Evolutionary conservation across 2,329 filamentous ascomycete genomes (phyloP).

Genomic region (Fusarium foetens): DNA sequence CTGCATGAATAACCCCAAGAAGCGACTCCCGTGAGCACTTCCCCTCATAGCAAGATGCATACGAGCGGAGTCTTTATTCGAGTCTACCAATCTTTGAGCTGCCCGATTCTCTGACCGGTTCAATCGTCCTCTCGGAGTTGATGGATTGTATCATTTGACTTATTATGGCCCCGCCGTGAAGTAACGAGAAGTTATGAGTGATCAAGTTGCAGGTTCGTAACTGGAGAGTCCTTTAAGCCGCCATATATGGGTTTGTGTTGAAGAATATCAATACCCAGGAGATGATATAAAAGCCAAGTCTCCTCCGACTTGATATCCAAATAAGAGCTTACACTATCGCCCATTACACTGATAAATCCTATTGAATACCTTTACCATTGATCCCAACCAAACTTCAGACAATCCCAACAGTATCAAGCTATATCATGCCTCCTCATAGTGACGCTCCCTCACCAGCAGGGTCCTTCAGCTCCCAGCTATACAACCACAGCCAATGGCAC

Average conservation of each 20-base stretch:
- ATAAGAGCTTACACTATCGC: background rate
- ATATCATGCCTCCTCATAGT: constrained; percentile 39
- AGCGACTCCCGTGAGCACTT: constrained; percentile 29
- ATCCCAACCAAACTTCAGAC: background rate
- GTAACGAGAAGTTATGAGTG: constrained; percentile 2
- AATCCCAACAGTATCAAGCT: background rate
- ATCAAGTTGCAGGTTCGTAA: background rate
- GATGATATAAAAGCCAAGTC: constrained; percentile 3
- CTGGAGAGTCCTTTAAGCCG: constrained; percentile 2
- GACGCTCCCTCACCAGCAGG: constrained; percentile 39
- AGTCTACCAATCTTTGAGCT: constrained; percentile 34
- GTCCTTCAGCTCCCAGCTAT: constrained; percentile 29
- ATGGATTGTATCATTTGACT: constrained; percentile 30
- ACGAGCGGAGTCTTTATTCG: constrained; percentile 23
- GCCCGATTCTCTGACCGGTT: constrained; percentile 29
- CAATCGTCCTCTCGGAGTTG: constrained; percentile 14
- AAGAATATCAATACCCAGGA: background rate
- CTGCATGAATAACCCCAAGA: constrained; percentile 25
- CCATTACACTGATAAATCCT: background rate
- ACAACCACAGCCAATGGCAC: constrained; percentile 49
- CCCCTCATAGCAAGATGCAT: constrained; percentile 31
- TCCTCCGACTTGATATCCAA: background rate
- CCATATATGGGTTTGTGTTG: background rate
- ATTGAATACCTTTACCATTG: background rate
- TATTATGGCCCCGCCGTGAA: constrained; percentile 12